Base-by-base conservation (phyloP, 495 filamentous ascomycete species). In the Xylaria grammica region DNA sequence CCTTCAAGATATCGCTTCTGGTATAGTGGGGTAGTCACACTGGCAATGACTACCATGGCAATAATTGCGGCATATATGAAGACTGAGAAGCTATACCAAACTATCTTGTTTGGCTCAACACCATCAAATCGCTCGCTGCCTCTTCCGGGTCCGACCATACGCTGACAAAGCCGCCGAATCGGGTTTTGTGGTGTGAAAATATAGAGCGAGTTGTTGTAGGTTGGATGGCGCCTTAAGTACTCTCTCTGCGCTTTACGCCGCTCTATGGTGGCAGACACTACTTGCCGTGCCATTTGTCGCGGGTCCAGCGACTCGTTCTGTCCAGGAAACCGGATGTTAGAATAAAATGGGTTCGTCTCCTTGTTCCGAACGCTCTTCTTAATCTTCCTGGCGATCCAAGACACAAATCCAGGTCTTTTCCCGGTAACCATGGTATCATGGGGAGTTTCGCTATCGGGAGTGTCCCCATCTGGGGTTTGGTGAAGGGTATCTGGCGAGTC, bases 261-360 rank as follows among this genome's bases (percentile, higher is more conserved):
- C 68, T 89, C 86, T 46, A 92, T 87, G 2, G 90, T 86, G 20
- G 93, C 92, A 34, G 90, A 88, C 13, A 97, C 89, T 13, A 95
- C 94, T 75, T 98, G 91, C 63, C 84, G 89, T 27, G 94, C 95
- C 88, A 98, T 91, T 55, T 88, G 86, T 56, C 88, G 85, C 3
- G 95, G 91, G 69, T 97, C 93, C 52, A 97, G 75, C 36, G 90
- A 87, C 52, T 94, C 89, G 57, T 89, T 88, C 2, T 40, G 85
- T 26, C 84, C 83, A 4, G 88, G 87, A 65, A 96, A 90, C 42
- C 90, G 86, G 46, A 91, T 77, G 58, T 86, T 91, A 6, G 93
- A 91, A 72, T 97, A 97, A 75, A 99, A 99, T 4, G 95, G 95
- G 78, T 99, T 99, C 1, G 91, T 90, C 63, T 98, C 96, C 27